These are phyloP conservation scores for Phlegmacium glaucopus DNA, from an alignment of 768 basidiomycete genomes.

Conservation along the genomic window DNA sequence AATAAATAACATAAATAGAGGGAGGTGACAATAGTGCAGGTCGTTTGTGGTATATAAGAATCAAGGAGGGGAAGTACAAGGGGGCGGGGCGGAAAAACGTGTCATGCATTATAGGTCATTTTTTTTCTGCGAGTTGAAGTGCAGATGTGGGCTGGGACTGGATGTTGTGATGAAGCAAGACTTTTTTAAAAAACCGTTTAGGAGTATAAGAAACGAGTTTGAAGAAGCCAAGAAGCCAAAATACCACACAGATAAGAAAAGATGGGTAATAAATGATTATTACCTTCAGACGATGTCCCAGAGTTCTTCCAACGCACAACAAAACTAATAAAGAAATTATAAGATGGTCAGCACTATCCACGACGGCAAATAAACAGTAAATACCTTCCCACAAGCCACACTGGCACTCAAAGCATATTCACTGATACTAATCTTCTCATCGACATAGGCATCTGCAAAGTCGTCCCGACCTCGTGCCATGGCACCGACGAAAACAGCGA, in stretches of 20 bases:
- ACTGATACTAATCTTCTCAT: constrained; percentile 96
- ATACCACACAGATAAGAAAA: constrained; percentile 6
- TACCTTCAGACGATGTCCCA: constrained; percentile 80
- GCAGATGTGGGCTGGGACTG: constrained; percentile 26
- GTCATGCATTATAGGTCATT: neutral
- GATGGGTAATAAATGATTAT: constrained; percentile 1
- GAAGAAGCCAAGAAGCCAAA: too few species aligned
- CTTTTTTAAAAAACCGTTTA: constrained; percentile 13
- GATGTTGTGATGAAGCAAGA: neutral
- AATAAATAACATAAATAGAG: too few species aligned
- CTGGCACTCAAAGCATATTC: constrained; percentile 90
- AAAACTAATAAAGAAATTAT: constrained; percentile 52
- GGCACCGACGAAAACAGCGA: constrained; percentile 96
- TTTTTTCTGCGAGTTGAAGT: constrained; percentile 43
- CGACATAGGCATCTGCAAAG: constrained; percentile 93
- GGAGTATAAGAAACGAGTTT: constrained; percentile 5
- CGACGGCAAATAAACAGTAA: constrained; percentile 16
- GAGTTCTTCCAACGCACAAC: constrained; percentile 88
- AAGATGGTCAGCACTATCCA: constrained; percentile 2
- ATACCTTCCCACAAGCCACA: constrained; percentile 95
- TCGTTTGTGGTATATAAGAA: too few species aligned
- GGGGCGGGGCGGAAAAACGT: neutral
- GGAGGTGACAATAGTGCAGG: too few species aligned
- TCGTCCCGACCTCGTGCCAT: constrained; percentile 97
- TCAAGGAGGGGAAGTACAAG: neutral